Percentiles rank a stretch among this genome's conserved stretches.
Conservation (phyloP, 352 stramenopile species). For the Phytopythium sindhum region DNA sequence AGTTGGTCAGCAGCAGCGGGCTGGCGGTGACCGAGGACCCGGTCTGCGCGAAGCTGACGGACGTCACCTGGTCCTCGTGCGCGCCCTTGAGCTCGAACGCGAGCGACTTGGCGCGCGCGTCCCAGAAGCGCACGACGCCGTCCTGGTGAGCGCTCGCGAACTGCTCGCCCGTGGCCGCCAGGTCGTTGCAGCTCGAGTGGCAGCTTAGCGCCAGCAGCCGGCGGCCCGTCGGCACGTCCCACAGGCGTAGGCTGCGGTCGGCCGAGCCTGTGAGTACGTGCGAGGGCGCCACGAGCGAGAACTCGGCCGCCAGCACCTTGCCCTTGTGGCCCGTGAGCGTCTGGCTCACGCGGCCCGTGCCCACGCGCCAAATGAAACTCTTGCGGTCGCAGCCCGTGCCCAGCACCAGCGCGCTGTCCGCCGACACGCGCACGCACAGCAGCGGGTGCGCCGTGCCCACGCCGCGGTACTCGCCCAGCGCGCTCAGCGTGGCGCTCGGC, state of each 20-base stretch:
- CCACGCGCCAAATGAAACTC: constrained; percentile 82
- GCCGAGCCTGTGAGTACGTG: constrained; percentile 79
- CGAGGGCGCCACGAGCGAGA: constrained; percentile 45
- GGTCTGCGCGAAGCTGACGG: constrained; percentile 53
- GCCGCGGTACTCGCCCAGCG: constrained; percentile 73
- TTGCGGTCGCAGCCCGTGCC: constrained; percentile 83
- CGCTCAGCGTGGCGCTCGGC: constrained; percentile 13
- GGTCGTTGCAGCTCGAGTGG: constrained; percentile 79
- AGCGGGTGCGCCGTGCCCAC: constrained; percentile 77
- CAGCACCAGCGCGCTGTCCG: constrained; percentile 72
- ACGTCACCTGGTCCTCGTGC: constrained; percentile 71
- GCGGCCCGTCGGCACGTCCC: constrained; percentile 60
- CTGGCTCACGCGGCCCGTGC: constrained; percentile 75
- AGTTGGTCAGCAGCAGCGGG: constrained; percentile 67
- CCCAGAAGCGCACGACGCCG: constrained; percentile 75
- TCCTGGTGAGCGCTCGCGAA: constrained; percentile 81
- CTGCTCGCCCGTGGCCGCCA: constrained; percentile 53
- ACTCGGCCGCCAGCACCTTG: constrained; percentile 79
- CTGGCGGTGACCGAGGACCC: constrained; percentile 18
- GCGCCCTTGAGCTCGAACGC: constrained; percentile 51
- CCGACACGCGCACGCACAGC: constrained; percentile 75
- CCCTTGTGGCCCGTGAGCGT: constrained; percentile 83
- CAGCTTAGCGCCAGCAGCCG: constrained; percentile 77
- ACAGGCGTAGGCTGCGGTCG: constrained; percentile 74
- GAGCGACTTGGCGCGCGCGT: constrained; percentile 49